Evolutionary conservation across 345 rosid genomes (phyloP).

Genomic region (Durio zibethinus): DNA sequence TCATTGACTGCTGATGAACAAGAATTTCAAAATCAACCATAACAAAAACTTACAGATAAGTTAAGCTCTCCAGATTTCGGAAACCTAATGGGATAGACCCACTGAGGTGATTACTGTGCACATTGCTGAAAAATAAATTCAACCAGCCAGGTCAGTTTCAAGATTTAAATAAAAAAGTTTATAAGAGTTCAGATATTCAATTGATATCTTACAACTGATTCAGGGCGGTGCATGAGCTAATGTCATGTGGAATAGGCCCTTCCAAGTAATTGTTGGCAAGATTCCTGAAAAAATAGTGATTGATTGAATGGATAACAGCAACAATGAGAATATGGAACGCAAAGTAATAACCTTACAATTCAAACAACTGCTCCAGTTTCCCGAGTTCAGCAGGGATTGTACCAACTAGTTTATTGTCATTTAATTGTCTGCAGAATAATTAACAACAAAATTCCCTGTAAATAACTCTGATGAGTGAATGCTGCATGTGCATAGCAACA

Average conservation of each 20-base stretch:
- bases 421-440: constrained; percentile 57
- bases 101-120: constrained; percentile 69
- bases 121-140: constrained; percentile 46
- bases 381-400: constrained; percentile 90
- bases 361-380: constrained; percentile 81
- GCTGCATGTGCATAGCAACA: neutral
- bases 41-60: constrained; percentile 62
- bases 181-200: neutral
- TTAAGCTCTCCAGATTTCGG: constrained; percentile 68
- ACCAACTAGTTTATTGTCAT: constrained; percentile 64
- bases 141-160: neutral
- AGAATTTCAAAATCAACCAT: neutral
- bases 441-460: neutral
- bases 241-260: constrained; percentile 77
- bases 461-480: neutral
- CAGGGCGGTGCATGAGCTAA: constrained; percentile 80
- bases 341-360: constrained; percentile 49
- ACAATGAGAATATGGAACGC: neutral
- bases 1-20: neutral
- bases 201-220: constrained; percentile 66
- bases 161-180: neutral
- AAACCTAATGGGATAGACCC: constrained; percentile 77
- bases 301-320: neutral
- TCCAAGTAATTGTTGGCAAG: constrained; percentile 76
- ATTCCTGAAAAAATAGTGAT: constrained; percentile 43